Evolutionary conservation across 108 stramenopile genomes (phyloP), one percentile per base, ranked within the genome.

Genomic region (Fragilaria crotonensis): DNA sequence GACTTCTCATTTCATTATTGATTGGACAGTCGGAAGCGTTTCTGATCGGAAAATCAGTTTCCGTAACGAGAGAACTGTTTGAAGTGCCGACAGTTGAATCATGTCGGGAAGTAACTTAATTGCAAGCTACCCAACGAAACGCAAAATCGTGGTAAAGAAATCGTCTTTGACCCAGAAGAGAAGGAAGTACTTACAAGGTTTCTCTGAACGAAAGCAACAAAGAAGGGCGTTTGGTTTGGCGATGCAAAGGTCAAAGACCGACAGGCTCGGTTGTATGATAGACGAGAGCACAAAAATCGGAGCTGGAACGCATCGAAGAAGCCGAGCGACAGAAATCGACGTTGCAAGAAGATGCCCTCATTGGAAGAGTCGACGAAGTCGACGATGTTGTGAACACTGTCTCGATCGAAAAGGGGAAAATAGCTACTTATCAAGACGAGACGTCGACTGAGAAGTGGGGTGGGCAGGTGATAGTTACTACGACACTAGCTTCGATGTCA

Each of bases 231-330:
- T 73, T 54, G 90, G 90, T n/a, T 57, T 92, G 57, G 90, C 90
- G 48, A 92, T 92, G 90, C 90, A 92, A 88, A 86, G 59, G 85
- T 92, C 33, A 92, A 92, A 57, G 90, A 92, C 60, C 77, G 90
- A 19, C 69, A 85, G 58, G 83, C 71, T 25, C 84, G 78, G 56
- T 48, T 92, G 0, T 80, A 86, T 56, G 61, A 81, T 45, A 59
- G 85, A 22, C 70, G 72, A 25, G 78, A 30, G 27, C 46, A 41
- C 75, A 77, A n/a, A 65, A 88, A 49, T 77, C 77, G 2, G 52
- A 72, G 30, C 51, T 72, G 5, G 72, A 86, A 52, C 75, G 70
- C 62, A 65, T 88, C 29, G 80, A 82, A 71, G 71, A 83, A 57
- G 83, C 83, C 32, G 86, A 86, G 54, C 49, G 64, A 53, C 80